Base-by-base conservation (phyloP, 2,329 filamentous ascomycete genomes). In the Cordyceps tenuipes region DNA sequence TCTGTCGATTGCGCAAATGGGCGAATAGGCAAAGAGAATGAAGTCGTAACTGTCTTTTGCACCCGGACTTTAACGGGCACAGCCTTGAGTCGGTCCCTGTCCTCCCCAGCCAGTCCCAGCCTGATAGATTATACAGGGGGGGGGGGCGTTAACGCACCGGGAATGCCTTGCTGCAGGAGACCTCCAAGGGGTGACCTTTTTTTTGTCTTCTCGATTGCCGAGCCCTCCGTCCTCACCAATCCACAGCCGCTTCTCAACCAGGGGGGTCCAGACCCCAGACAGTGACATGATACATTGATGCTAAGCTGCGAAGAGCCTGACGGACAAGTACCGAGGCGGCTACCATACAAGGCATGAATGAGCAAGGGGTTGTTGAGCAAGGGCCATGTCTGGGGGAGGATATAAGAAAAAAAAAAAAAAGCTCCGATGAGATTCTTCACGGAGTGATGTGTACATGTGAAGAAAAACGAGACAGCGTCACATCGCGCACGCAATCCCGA, bases 281-380 rank as follows among this genome's bases (percentile, higher is more conserved):
- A n/a, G n/a, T n/a, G 34, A 36, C 34, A 36, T 10, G 8, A 36
- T 36, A 29, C 34, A 12, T 36, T n/a, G n/a, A n/a, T n/a, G n/a
- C n/a, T n/a, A n/a, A 5, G 17, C 34, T 23, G 39, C 23, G 17
- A 39, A 31, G 34, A 43, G 17, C 21, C 34, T n/a, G 31, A 51
- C 55, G 55, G 47, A 58, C 55, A 58, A 58, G 47, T 58, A 21
- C 55, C 55, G 55, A 58, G n/a, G 21, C 13, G 23, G 21, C n/a
- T 29, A 7, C 19, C 29, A 3, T 3, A 26, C 44, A 46, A n/a
- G 34, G 7, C 29, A 5, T 21, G 12, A 9, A 50, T n/a, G 55
- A 43, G 34, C 47, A 51, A 43, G 23, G 36, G 34, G 3, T 50
- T 2, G 8, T 29, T 2, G 23, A 44, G 21, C 49, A 21, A 46